Evolutionary conservation across 1,284 basidiomycete species (phyloP).

Genomic region (Ceratobasidium theobromae): DNA sequence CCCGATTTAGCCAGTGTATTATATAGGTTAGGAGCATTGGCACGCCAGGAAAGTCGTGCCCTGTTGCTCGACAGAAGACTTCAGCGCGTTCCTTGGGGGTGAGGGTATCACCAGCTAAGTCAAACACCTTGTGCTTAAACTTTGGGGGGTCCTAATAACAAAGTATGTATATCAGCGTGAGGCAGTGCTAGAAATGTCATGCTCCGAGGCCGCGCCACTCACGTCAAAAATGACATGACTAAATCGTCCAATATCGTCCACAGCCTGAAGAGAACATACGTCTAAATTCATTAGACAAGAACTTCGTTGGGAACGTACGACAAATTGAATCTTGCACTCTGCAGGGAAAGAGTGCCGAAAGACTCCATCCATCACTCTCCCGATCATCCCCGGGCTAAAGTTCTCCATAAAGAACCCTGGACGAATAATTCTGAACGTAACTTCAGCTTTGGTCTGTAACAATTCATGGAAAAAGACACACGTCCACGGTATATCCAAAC

Average conservation of each 20-base stretch:
- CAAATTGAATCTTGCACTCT: slow-evolving; percentile 44
- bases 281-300: neutral
- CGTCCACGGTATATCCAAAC: slow-evolving; percentile 47
- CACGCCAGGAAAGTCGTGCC: slow-evolving; percentile 42
- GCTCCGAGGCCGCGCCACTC: too few relatives aligned
- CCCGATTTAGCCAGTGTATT: neutral
- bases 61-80: slow-evolving; percentile 43
- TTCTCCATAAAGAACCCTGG: slow-evolving; percentile 50
- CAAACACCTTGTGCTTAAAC: slow-evolving; percentile 41
- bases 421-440: slow-evolving; percentile 42
- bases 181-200: too few relatives aligned
- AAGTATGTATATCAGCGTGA: neutral
- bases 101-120: slow-evolving; percentile 43
- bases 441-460: neutral
- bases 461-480: slow-evolving; percentile 38
- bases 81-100: slow-evolving; percentile 43
- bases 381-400: slow-evolving; percentile 45
- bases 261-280: slow-evolving; percentile 38
- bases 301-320: slow-evolving; percentile 41
- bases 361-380: slow-evolving; percentile 44
- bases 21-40: slow-evolving; percentile 38
- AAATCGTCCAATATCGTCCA: slow-evolving; percentile 47
- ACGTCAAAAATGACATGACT: slow-evolving; percentile 46
- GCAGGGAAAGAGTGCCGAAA: slow-evolving; percentile 44
- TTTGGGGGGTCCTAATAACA: slow-evolving; percentile 39